Conservation (phyloP, 805 yeast species). For the Candida chilensis region DNA sequence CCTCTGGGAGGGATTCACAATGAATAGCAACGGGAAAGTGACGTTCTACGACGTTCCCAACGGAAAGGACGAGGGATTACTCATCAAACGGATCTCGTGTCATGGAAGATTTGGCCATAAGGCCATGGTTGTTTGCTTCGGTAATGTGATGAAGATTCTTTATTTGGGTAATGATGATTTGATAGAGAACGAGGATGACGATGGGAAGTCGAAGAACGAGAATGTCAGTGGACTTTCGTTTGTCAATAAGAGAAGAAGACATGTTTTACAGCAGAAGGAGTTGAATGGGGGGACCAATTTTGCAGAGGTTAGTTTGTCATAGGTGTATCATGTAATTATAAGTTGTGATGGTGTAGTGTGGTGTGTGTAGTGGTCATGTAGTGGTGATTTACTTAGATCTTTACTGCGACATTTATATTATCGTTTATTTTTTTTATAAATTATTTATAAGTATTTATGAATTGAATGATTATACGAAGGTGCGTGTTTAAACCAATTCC, state of each 20-base stretch:
- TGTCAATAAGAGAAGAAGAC: constrained; percentile 38
- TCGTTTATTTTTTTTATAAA: too few relatives aligned
- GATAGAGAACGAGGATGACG: constrained; percentile 48
- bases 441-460: too few relatives aligned
- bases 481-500: too few relatives aligned
- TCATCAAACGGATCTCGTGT: constrained; percentile 51
- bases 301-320: too few relatives aligned
- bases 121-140: constrained; percentile 67
- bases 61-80: constrained; percentile 30
- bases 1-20: constrained; percentile 79
- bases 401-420: too few relatives aligned
- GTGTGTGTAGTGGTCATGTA: too few relatives aligned
- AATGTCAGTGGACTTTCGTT: constrained; percentile 37
- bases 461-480: too few relatives aligned
- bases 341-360: too few relatives aligned
- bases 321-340: too few relatives aligned
- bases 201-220: constrained; percentile 23
- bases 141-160: constrained; percentile 61
- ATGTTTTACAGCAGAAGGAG: constrained; percentile 8
- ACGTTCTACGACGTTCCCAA: constrained; percentile 50
- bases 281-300: too few relatives aligned
- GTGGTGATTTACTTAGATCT: too few relatives aligned
- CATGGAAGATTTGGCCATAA: constrained; percentile 69
- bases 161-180: constrained; percentile 72
- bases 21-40: constrained; percentile 58